Conservation (phyloP, 805 yeast species). For the Saccharomycopsis sp. region DNA sequence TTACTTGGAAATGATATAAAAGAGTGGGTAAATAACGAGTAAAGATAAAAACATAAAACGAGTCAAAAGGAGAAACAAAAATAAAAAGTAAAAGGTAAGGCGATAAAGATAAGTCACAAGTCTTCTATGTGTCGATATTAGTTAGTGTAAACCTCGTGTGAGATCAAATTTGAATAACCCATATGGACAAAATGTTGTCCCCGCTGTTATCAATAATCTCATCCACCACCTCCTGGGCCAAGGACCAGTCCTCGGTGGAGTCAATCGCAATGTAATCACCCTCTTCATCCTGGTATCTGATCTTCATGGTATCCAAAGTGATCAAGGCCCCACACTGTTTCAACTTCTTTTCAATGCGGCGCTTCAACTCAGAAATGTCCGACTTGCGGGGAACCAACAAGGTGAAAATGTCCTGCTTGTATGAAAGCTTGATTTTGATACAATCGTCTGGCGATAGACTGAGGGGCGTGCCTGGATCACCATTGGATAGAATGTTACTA, state of each 20-base stretch:
- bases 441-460: constrained; percentile 30
- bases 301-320: constrained; percentile 35
- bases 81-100: neutral
- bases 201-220: constrained; percentile 31
- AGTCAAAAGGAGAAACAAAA: neutral
- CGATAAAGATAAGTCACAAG: neutral
- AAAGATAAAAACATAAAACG: neutral
- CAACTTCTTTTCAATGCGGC: constrained; percentile 49
- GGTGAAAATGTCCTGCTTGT: constrained; percentile 47
- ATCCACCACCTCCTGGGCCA: constrained; percentile 66
- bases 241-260: constrained; percentile 78
- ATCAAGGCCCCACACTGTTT: constrained; percentile 42
- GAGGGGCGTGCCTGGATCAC: constrained; percentile 8
- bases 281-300: constrained; percentile 88
- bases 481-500: neutral
- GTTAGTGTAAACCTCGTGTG: too few relatives aligned
- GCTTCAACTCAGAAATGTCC: constrained; percentile 42
- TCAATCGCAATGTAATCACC: constrained; percentile 85
- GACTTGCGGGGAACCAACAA: constrained; percentile 51
- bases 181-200: constrained; percentile 37
- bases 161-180: constrained; percentile 28
- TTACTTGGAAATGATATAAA: too few relatives aligned
- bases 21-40: neutral
- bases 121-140: too few relatives aligned
- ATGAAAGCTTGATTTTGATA: constrained; percentile 34